Evolutionary conservation across 2,329 filamentous ascomycete genomes (phyloP).

Genomic region (Endocalyx cinctus): DNA sequence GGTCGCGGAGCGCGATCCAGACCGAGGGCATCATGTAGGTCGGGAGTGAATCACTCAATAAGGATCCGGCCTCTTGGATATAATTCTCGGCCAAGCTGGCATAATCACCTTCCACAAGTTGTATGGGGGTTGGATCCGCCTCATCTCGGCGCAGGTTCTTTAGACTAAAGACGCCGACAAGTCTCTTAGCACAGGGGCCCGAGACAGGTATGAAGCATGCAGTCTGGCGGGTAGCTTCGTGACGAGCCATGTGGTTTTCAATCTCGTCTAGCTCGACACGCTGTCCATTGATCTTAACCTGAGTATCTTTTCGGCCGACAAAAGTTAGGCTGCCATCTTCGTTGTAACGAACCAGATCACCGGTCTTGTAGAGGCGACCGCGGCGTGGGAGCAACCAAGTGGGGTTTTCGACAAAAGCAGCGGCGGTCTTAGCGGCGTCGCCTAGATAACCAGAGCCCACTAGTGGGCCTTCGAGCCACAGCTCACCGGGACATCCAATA

Average conservation of each 20-base stretch:
- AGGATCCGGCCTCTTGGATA: no score
- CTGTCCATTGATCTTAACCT: slow-evolving; percentile 46
- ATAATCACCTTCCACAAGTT: no score
- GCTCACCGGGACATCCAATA: slow-evolving; percentile 30
- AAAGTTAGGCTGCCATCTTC: slow-evolving; percentile 34
- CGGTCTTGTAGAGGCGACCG: slow-evolving; percentile 45
- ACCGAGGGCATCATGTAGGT: slow-evolving; percentile 31
- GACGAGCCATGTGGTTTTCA: slow-evolving; percentile 18
- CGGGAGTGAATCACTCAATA: slow-evolving; percentile 30
- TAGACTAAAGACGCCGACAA: slow-evolving; percentile 17
- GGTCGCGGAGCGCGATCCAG: slow-evolving; percentile 21
- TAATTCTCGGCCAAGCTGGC: slow-evolving; percentile 21
- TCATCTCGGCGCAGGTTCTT: slow-evolving; percentile 30
- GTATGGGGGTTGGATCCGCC: slow-evolving; percentile 17
- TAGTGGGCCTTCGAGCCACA: slow-evolving; percentile 32
- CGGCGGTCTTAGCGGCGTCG: slow-evolving; percentile 28
- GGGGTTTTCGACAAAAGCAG: slow-evolving; percentile 37
- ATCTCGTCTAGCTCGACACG: slow-evolving; percentile 40
- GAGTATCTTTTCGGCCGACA: slow-evolving; percentile 41
- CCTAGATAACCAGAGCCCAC: slow-evolving; percentile 35
- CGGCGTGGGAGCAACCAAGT: slow-evolving; percentile 32
- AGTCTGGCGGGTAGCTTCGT: slow-evolving; percentile 20
- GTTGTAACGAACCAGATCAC: slow-evolving; percentile 16
- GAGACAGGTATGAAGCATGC: background rate
- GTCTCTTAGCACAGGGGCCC: slow-evolving; percentile 4